Conservation (phyloP, 345 rosid genomes). For the Ricinus communis region DNA sequence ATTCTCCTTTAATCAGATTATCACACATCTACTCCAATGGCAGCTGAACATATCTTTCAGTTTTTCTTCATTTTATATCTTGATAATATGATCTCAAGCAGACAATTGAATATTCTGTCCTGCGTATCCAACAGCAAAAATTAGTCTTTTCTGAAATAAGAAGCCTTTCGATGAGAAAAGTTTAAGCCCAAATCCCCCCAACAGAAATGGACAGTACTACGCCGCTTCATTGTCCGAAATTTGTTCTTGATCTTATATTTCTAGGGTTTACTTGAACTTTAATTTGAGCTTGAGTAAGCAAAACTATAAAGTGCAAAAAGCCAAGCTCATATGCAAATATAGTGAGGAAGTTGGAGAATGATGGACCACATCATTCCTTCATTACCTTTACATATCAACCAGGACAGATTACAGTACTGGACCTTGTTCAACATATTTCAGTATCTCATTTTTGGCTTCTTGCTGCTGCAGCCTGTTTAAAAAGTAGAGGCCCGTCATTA, state of each 20-base stretch:
- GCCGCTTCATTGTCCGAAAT: no score
- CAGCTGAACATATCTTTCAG: no score
- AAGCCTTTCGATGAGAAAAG: not conserved
- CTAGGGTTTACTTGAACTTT: no score
- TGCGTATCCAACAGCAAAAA: not conserved
- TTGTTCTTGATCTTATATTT: no score
- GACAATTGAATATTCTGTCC: not conserved
- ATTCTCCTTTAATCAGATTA: no score
- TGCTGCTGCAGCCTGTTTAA: slow-evolving; percentile 23
- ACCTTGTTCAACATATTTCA: not conserved
- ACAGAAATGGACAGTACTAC: no score
- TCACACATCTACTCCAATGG: no score
- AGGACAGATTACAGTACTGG: not conserved
- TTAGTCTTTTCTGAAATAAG: not conserved
- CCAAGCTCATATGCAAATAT: not conserved
- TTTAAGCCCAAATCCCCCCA: no score
- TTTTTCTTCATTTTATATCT: no score
- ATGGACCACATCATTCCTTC: not conserved
- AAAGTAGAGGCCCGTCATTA: not conserved
- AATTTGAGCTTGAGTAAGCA: no score
- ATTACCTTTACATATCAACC: not conserved
- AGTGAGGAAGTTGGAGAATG: not conserved
- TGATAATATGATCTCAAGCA: no score
- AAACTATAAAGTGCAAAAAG: not conserved
- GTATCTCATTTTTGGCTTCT: slow-evolving; percentile 3